phyloP scores from a whole-genome alignment of 176 grass and related monocot genomes.

The Olyra latifolia region DNA sequence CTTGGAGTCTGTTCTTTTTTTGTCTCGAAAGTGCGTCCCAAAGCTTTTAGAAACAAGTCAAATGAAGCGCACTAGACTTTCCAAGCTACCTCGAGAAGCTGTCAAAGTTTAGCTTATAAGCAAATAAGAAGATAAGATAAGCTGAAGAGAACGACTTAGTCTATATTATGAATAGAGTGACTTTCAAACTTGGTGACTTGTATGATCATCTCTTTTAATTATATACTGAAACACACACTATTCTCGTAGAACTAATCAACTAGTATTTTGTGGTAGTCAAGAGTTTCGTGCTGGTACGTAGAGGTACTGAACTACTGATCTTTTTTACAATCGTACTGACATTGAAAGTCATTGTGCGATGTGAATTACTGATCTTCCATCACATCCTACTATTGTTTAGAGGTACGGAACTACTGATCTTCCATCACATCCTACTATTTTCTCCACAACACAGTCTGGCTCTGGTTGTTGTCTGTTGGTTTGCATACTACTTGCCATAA shows the following conservation, averaged over 20 bases:
- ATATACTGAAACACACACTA: background rate
- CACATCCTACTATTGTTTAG: too few relatives aligned
- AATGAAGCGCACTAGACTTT: too few relatives aligned
- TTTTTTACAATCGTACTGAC: background rate
- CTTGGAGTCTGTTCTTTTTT: too few relatives aligned
- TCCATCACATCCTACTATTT: background rate
- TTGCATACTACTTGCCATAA: background rate
- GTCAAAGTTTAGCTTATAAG: too few relatives aligned
- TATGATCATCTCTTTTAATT: background rate
- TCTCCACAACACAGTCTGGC: background rate
- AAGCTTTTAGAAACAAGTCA: too few relatives aligned
- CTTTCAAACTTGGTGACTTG: background rate
- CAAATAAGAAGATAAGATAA: too few relatives aligned
- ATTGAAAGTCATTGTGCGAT: background rate
- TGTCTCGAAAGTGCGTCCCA: too few relatives aligned
- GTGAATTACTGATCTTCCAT: background rate
- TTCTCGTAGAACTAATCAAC: background rate
- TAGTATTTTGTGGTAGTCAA: background rate
- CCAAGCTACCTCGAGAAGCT: too few relatives aligned
- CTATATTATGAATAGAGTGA: background rate
- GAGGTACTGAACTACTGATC: background rate
- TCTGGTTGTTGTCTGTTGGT: constrained; percentile 3
- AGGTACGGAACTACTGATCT: too few relatives aligned
- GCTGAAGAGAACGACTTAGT: too few relatives aligned
- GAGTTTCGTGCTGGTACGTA: background rate